phyloP scores from a whole-genome alignment of 352 stramenopile species.

The Globisporangium heterothallicum region DNA sequence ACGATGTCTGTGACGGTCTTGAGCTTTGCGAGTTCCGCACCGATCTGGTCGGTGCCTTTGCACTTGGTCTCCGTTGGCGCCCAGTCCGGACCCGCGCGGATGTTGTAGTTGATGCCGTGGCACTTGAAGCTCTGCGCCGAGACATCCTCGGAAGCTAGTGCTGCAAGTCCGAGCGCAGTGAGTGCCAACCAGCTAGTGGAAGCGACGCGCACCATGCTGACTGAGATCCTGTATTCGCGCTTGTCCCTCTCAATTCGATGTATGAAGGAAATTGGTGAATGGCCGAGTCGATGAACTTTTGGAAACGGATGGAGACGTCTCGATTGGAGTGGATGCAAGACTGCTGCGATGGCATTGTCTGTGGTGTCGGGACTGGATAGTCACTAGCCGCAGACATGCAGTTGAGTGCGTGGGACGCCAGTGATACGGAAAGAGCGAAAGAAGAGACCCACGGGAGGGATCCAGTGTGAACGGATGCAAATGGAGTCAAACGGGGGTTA shows the following conservation, averaged over 20 bases:
- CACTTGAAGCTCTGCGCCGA: background rate
- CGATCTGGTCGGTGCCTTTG: slow-evolving; percentile 43
- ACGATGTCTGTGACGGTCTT: slow-evolving; percentile 4
- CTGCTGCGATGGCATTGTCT: too few species aligned
- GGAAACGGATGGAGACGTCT: too few species aligned
- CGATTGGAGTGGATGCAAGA: too few species aligned
- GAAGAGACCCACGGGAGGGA: too few species aligned
- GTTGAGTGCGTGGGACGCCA: too few species aligned
- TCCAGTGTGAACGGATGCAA: too few species aligned
- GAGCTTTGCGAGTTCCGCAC: slow-evolving; percentile 28
- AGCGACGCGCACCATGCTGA: background rate
- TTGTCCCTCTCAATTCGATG: background rate
- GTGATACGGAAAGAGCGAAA: too few species aligned
- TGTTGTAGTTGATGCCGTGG: slow-evolving; percentile 73
- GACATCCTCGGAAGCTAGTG: background rate
- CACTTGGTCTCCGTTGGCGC: slow-evolving; percentile 42
- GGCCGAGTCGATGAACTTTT: background rate
- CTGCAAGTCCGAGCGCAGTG: background rate
- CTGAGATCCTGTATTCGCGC: background rate
- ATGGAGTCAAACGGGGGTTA: too few species aligned
- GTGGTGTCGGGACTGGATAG: too few species aligned
- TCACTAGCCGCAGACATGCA: too few species aligned
- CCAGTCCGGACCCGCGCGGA: slow-evolving; percentile 49
- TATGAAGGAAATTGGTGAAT: background rate
- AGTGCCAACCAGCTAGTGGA: background rate